Conservation (phyloP, 495 filamentous ascomycete species). For the Neurospora sp. region DNA sequence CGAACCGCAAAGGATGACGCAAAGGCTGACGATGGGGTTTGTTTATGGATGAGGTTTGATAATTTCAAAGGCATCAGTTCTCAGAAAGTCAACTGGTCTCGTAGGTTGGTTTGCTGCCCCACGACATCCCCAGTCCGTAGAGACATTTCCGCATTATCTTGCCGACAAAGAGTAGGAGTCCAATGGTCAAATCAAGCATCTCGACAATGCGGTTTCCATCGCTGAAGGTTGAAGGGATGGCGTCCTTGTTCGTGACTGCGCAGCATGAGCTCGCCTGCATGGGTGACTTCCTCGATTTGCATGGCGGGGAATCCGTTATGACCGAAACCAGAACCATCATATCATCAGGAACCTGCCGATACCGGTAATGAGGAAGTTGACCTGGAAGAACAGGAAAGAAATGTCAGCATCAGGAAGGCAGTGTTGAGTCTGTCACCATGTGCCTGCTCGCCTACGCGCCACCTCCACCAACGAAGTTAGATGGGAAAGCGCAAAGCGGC, state of each 20-base stretch:
- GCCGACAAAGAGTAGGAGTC: background rate
- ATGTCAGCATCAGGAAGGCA: background rate
- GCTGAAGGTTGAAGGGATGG: background rate
- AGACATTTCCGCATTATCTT: background rate
- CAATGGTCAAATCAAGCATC: background rate
- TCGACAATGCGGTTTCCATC: background rate
- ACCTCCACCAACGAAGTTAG: background rate
- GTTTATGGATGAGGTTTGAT: constrained; percentile 2
- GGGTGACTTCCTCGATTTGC: background rate
- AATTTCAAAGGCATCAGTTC: background rate
- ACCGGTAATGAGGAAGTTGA: background rate
- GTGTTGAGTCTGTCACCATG: background rate
- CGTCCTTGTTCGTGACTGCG: background rate
- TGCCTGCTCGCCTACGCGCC: background rate
- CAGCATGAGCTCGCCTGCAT: background rate
- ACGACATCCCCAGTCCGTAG: background rate
- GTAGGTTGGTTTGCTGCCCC: background rate
- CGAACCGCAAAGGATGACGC: background rate
- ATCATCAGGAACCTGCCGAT: background rate
- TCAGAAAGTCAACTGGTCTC: background rate
- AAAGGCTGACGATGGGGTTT: background rate
- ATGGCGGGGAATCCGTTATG: background rate
- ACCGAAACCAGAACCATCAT: background rate
- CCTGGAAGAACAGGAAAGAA: background rate
- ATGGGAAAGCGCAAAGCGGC: background rate